Base-by-base conservation (phyloP, 768 basidiomycete genomes). In the Floccularia luteovirens region DNA sequence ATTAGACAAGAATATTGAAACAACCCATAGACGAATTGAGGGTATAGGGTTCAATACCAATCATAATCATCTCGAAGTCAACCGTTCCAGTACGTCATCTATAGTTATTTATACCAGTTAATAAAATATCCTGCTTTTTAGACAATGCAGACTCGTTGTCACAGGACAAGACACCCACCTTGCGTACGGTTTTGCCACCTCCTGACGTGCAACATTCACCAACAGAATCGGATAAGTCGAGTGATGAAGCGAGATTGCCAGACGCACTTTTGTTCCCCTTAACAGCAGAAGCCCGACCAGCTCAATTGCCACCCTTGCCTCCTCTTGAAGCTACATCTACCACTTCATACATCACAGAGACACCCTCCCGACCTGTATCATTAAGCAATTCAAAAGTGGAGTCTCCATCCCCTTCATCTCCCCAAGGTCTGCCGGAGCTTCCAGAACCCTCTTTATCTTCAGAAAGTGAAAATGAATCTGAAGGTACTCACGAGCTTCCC, bases 351-450 rank as follows among this genome's bases (percentile, higher is more conserved):
- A 3, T 7, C 34, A 27, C 21, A 21, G 25, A 21, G 11, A 24
- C 5, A 34, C 45, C 19, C 44, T 17, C 50, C 49, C 2, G 38
- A n/a, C 48, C 46, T 24, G 47, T 58, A 14, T 67, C 66, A 2
- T 63, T 70, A 32, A 60, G 50, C 38, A 56, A 55, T 22, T 64
- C 72, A 7, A 70, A 63, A 43, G 44, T 66, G 11, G 72, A 75
- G 38, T 78, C 77, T 48, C 60, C 69, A 48, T 82, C 78, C 0
- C 82, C 79, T 6, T 76, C 82, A 1, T 79, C 83, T 22, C 76
- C 79, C 1, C 63, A 62, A 30, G 71, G 65, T 32, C 64, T 82
- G 43, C 79, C 82, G 7, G 80, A 80, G 5, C 73, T 86, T 35
- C 82, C 82, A 10, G 78, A 59, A 13, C 79, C 77, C 2, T 79